Base-by-base conservation (phyloP, 345 rosid species). In the Hypericum perforatum region DNA sequence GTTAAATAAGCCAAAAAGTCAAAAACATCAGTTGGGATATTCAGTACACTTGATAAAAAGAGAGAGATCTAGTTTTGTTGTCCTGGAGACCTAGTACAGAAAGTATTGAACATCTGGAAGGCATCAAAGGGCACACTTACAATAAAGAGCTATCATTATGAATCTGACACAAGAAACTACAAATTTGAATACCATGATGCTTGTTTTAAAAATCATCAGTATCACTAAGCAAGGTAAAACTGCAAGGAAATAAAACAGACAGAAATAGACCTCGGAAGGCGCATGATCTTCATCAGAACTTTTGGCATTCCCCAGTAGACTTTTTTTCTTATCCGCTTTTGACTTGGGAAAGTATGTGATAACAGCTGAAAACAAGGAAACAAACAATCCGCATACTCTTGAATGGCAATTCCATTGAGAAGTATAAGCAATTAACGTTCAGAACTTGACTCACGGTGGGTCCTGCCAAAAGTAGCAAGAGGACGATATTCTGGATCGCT, bases 401-500 rank as follows among this genome's bases (percentile, higher is more conserved):
- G 48, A 36, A 12, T 2, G 8, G 32, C 32, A 22, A 22, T 22
- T 22, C 32, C 32, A 22, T 22, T 22, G 5, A 29, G 9, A 36
- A 16, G 37, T 50, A 45, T 14, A 46, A 22, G 32, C 29, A 49
- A 52, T 58, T 16, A 32, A 11, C 44, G 8, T 45, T 51, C 14
- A 12, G 11, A 39, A 12, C 16, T 14, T 37, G 45, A 48, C 80
- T 49, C 82, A 89, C 97, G 47, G 58, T 86, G 74, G 2, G 80
- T 79, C 79, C 69, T 76, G 43, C 91, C 76, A 69, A 89, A 94
- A 59, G 84, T 70, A 66, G 80, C 56, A 51, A 63, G 82, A 62
- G 81, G 78, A 60, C 83, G 79, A 60, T 88, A 92, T 60, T 85
- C 98, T 7, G 95, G 96, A 71, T 85, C 94, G 37, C 60, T 85